Base-by-base conservation (phyloP, 371 early-diverging fungal species). In the Mucor sp. region DNA sequence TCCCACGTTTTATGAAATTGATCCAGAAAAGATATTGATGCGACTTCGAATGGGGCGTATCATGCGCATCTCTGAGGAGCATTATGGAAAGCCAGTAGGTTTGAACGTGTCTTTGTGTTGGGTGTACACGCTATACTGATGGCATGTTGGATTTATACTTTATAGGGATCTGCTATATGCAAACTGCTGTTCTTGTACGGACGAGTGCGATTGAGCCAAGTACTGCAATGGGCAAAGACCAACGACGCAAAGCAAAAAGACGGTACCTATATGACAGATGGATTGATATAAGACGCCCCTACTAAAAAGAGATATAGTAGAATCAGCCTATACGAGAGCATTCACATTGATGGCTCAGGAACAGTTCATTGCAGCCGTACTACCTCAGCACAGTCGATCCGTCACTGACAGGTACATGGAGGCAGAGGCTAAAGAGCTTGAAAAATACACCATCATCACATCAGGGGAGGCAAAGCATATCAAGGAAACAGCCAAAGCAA, bases 41-140 rank as follows among this genome's bases (percentile, higher is more conserved):
- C 68, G 93, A 28, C 81, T 89, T 50, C 76, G 93, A 28, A 84
- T 90, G 69, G 90, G 92, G 0, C 74, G 85, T 9, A 90, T 90
- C 27, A 66, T 93, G 63, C 76, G 75, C 15, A 73, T 84, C 9
- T 82, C 89, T 1, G 77, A 84, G 64, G 88, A 88, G 53, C 80
- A 83, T 61, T 89, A 87, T 71, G 94, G 91, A 25, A 73, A 81
- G 48, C 85, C 89, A 33, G 95, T 83, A 63, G 33, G 56, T 77
- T 19, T n/a, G n/a, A 30, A 2, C 0, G 33, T 33, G 33, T 4
- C 30, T 30, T 30, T 30, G 33, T 33, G 33, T 33, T 30, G 30
- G 30, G n/a, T n/a, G n/a, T n/a, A n/a, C n/a, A n/a, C n/a, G n/a
- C n/a, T n/a, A n/a, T n/a, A n/a, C n/a, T n/a, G n/a, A n/a, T n/a